Evolutionary conservation across 768 basidiomycete species (phyloP), one percentile per base, ranked within the genome.

Genomic region (Tulasnella sp.): DNA sequence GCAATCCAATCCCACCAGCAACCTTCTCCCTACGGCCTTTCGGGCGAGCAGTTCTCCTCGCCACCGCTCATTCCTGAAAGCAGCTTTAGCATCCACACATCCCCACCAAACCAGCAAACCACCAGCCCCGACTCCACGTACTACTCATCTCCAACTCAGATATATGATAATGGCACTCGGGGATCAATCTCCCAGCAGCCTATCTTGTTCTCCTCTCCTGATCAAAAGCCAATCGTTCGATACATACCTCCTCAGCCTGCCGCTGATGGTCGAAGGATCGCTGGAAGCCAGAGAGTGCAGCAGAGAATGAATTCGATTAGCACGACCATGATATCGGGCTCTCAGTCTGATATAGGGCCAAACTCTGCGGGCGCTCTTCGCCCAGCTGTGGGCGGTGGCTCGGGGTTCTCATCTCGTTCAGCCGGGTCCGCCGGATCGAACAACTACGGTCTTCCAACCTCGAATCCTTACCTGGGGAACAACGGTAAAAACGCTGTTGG

Each of bases 141-240:
- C 58, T 77, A 58, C 40, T 77, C 76, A 8, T 77, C 76, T 18
- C 76, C 76, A 38, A 46, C 76, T 39, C 52, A 62, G 40, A 40
- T 40, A 24, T 62, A 77, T n/a, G 56, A 62, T 24, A 36, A 58
- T 34, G 39, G 34, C 56, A 24, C 34, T 21, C 56, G 56, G 0
- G 39, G 48, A 34, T 62, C 48, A 8, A 40, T 77, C 52, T 52
- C 46, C 27, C 48, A 52, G 76, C 62, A 68, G 62, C 62, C 62
- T 12, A 68, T 68, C 31, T 68, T 68, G 62, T 58, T 77, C 76
- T 62, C 46, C 19, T 56, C 76, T 38, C 76, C 46, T 62, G 34
- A 77, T 40, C 76, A 77, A n/a, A 38, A 48, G 44, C 46, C 44
- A 58, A n/a, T 42, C 34, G 24, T 18, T 6, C 76, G 58, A 68